Evolutionary conservation across 2,329 filamentous ascomycete species (phyloP), one percentile per base, ranked within the genome.

Genomic region (Monilinia aucupariae): DNA sequence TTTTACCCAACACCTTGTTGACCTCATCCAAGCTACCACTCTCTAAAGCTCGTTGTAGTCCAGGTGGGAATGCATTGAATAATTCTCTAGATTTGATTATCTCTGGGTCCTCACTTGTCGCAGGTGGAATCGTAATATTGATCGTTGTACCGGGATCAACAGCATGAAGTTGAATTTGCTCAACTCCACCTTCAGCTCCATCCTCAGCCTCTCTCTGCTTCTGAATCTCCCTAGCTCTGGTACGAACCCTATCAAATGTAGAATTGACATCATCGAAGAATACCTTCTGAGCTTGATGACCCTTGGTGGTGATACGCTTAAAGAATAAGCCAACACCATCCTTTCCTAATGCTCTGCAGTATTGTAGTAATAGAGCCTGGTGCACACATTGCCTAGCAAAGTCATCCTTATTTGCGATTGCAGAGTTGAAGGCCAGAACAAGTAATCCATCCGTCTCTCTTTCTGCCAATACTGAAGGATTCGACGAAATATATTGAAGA

Each of bases 151-250:
- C 89, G 0, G 93, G 93, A 75, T 97, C 92, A 13, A 99, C 92
- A 17, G 94, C 93, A 74, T 99, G 94, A 53, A 99, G 82, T 77
- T 99, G 96, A 69, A 99, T 99, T 76, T 97, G 93, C 78, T 99
- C 94, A 12, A 96, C 89, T 25, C 88, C 91, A 30, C 81, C 84
- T 9, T 79, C 79, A 25, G 79, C 80, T 7, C 78, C 80, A 51
- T 81, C 77, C 69, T 88, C 81, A 66, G 83, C 84, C 48, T 79
- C 80, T 45, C 75, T 71, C 64, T 78, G 76, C 48, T 75, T 78
- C 3, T 74, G 66, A 34, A 75, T 78, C 61, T 82, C 80, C 66
- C 78, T 79, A 20, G 79, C 80, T 65, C 94, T 86, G 32, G 81
- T 86, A 71, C 86, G 86, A 75, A 99, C 97, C 61, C 88, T 86